These are phyloP conservation scores for Colletotrichum sansevieriae DNA, from an alignment of 2,329 filamentous ascomycete genomes.

Conservation along the genomic window DNA sequence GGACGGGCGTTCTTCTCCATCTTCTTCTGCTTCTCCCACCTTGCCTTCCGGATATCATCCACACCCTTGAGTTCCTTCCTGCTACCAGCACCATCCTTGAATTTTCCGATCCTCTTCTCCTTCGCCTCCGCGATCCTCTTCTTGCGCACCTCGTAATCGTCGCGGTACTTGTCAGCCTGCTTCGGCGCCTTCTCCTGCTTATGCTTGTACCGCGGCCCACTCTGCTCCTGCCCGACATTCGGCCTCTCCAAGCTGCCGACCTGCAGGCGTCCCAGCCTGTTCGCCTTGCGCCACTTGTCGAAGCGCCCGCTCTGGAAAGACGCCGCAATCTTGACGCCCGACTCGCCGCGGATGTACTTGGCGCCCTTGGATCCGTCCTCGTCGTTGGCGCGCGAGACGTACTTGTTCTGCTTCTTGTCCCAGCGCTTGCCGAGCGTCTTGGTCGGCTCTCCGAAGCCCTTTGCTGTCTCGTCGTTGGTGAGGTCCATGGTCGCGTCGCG, in stretches of 20 bases:
- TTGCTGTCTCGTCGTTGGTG: conserved; percentile 85
- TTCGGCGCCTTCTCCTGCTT: conserved; percentile 91
- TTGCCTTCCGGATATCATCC: conserved; percentile 87
- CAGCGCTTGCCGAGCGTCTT: conserved; percentile 83
- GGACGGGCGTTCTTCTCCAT: conserved; percentile 90
- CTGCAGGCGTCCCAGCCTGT: conserved; percentile 81
- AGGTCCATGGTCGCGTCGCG: conserved; percentile 92
- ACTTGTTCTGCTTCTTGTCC: conserved; percentile 98
- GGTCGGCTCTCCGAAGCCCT: conserved; percentile 82
- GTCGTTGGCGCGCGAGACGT: conserved; percentile 91
- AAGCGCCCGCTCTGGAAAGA: conserved; percentile 94
- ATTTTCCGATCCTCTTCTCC: conserved; percentile 84
- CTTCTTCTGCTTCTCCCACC: conserved; percentile 81
- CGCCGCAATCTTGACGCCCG: conserved; percentile 94
- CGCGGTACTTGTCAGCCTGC: conserved; percentile 90
- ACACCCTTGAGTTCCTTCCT: conserved; percentile 82
- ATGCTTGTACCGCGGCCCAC: conserved; percentile 78
- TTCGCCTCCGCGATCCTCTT: conserved; percentile 89
- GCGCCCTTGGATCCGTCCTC: conserved; percentile 85
- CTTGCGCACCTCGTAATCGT: conserved; percentile 92
- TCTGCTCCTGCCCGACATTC: conserved; percentile 47
- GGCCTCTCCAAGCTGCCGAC: conserved; percentile 84
- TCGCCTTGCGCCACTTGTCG: conserved; percentile 89
- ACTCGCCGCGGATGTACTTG: conserved; percentile 87
- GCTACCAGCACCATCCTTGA: conserved; percentile 79